phyloP scores from a whole-genome alignment of 2,329 filamentous ascomycete genomes.

The Fusarium xyrophilum region DNA sequence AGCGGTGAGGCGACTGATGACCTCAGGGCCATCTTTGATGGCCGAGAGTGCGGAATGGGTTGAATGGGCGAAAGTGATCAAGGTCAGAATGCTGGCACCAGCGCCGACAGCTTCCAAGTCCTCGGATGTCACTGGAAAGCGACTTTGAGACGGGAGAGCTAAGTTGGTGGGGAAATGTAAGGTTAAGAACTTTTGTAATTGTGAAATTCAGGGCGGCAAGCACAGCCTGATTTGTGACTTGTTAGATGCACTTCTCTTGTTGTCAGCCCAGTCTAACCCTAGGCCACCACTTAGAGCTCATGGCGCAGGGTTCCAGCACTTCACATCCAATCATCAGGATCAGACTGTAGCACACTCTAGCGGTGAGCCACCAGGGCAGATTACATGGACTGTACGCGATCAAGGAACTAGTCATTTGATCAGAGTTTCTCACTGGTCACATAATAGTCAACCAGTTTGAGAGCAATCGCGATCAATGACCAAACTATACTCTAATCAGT shows the following conservation, averaged over 20 bases:
- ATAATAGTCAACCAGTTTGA: background rate
- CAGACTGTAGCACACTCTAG: background rate
- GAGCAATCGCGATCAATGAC: background rate
- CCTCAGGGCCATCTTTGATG: background rate
- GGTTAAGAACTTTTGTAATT: background rate
- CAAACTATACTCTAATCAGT: background rate
- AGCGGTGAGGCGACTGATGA: accelerated
- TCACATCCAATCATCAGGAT: background rate
- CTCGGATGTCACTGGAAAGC: accelerated
- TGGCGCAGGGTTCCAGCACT: background rate
- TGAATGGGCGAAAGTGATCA: background rate
- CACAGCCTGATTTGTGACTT: slow-evolving; percentile 3
- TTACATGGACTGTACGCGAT: accelerated
- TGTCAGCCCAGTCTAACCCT: accelerated
- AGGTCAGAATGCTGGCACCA: background rate
- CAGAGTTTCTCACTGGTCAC: no score
- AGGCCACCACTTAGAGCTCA: background rate
- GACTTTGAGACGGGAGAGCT: accelerated
- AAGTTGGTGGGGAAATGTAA: background rate
- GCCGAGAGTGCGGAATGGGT: background rate
- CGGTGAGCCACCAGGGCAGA: background rate
- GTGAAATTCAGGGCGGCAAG: background rate
- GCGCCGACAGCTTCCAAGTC: background rate
- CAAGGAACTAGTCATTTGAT: accelerated
- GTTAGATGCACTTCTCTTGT: background rate